Evolutionary conservation across 179 eudicot species (phyloP).

Genomic region (Beta macrorhiza): DNA sequence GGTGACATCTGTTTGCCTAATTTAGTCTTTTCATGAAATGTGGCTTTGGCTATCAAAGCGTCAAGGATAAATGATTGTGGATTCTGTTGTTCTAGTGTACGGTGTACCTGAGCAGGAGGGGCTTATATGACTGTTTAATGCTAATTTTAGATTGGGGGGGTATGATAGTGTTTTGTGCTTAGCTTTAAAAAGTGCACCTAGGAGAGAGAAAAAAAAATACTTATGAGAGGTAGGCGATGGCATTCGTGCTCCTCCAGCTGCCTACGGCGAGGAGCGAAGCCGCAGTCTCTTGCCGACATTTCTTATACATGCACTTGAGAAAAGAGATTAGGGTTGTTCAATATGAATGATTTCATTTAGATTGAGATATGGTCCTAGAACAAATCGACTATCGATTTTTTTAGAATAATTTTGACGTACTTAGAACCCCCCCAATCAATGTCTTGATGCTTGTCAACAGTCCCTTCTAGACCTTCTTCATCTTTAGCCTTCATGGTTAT

Average conservation of each 20-base stretch:
- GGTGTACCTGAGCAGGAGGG: neutral
- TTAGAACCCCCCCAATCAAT: no score
- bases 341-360: neutral
- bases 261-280: no score
- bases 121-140: neutral
- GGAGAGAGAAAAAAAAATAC: no score
- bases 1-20: no score
- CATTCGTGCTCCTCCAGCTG: no score
- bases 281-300: no score
- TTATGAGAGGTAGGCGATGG: no score
- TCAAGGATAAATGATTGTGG: neutral
- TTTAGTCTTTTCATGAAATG: neutral
- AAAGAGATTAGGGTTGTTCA: neutral
- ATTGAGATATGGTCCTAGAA: neutral
- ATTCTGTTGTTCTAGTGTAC: neutral
- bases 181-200: no score
- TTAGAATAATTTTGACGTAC: neutral
- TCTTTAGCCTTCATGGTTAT: neutral
- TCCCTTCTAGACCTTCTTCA: conserved; percentile 1
- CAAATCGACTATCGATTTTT: neutral
- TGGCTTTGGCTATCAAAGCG: neutral
- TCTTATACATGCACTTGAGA: no score
- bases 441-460: neutral
- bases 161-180: neutral
- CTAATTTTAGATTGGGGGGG: no score